Evolutionary conservation across 768 basidiomycete genomes (phyloP), one percentile per base, ranked within the genome.

Genomic region (Thelephora aurantiotincta): DNA sequence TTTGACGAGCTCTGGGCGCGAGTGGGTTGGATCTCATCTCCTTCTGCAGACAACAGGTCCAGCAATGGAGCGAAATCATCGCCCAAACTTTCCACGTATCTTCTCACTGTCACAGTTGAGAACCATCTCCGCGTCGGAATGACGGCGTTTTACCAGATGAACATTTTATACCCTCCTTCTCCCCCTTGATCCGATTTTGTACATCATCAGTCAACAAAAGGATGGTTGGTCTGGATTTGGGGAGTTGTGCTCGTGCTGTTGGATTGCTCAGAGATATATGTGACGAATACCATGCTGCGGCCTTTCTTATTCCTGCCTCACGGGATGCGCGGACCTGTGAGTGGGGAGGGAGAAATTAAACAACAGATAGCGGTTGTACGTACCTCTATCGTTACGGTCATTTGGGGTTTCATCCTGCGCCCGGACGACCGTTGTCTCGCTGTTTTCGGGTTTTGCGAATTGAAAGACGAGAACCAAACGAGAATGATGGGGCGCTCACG

Each of bases 361-460:
- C 11, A 51, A 20, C 11, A 35, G 11, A 23, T 44, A 11, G 11
- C 4, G 7, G 3, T 43, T 11, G 41, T n/a, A 58, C 64, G 26
- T 50, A 88, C 92, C 84, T 75, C 96, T 68, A 59, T 98, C 96
- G 58, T 98, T 98, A 22, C 86, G 73, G 59, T 99, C 96, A 55
- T 98, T 98, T 0, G 91, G 88, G 0, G 78, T 78, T 63, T 93
- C 89, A 3, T 71, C 78, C 48, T 83, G 78, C 52, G 83, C 78
- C 13, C 85, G 69, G 35, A 85, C 69, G 9, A 90, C 73, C 0
- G 84, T 86, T 0, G 89, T 92, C 60, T 88, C 82, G 37, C 88
- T 90, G 51, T 16, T 52, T 16, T 12, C 20, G 35, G 43, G 53
- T 51, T 37, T 6, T 44, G 14, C 35, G 13, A 26, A 45, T n/a